phyloP scores from a whole-genome alignment of 2,329 filamentous ascomycete genomes.

The Fusarium transvaalense region DNA sequence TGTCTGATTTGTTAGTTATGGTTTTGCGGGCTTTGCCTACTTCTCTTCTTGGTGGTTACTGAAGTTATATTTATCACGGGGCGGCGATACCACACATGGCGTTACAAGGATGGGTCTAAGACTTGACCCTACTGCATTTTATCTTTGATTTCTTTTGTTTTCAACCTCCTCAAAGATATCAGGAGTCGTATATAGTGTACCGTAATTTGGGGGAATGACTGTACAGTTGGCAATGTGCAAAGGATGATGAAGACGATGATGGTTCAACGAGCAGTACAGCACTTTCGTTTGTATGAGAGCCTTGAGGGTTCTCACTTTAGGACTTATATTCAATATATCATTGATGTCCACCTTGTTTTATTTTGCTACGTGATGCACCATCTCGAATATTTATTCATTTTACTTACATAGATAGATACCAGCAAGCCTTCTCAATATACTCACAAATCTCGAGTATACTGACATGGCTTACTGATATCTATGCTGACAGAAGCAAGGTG shows the following conservation, averaged over 20 bases:
- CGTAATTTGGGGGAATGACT: constrained; percentile 29
- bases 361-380: not conserved
- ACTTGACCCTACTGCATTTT: constrained; percentile 31
- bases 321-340: constrained; percentile 25
- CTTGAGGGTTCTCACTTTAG: constrained; percentile 17
- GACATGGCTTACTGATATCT: too few species aligned
- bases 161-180: constrained; percentile 15
- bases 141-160: constrained; percentile 30
- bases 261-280: constrained; percentile 29
- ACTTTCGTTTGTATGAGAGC: constrained; percentile 43
- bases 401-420: too few species aligned
- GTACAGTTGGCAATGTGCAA: constrained; percentile 21
- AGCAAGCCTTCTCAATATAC: too few species aligned
- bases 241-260: constrained; percentile 28
- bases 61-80: constrained; percentile 25
- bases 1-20: constrained; percentile 30
- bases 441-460: too few species aligned
- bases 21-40: constrained; percentile 22
- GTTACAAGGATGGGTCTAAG: constrained; percentile 29
- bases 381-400: not conserved
- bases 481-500: not conserved
- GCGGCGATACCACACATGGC: constrained; percentile 43
- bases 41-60: constrained; percentile 20
- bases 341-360: constrained; percentile 16
- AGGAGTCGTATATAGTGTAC: constrained; percentile 28